Conservation (phyloP, 148 eudicot species). For the Rhododendron ferrugineum region DNA sequence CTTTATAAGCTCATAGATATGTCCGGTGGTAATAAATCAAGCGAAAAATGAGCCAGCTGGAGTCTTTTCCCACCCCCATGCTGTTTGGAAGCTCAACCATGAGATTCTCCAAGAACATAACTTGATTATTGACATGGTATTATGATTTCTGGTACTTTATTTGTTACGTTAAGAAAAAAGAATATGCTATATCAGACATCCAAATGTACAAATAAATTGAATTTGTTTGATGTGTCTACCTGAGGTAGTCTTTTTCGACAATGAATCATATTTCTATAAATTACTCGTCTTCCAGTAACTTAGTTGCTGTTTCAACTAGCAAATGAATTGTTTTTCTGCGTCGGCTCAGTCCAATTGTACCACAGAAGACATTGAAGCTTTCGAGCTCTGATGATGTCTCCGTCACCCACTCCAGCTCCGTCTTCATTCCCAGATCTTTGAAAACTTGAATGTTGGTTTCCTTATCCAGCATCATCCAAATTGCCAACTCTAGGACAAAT, state of each 20-base stretch:
- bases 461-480: conserved; percentile 80
- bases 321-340: conserved; percentile 49
- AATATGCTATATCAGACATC: background rate
- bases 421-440: conserved; percentile 46
- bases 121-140: background rate
- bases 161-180: background rate
- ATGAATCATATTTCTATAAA: background rate
- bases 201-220: conserved; percentile 8
- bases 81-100: background rate
- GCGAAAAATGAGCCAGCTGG: background rate
- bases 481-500: conserved; percentile 76
- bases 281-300: conserved; percentile 31
- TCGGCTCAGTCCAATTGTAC: conserved; percentile 71
- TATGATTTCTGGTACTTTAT: background rate
- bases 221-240: background rate
- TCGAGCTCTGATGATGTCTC: conserved; percentile 87
- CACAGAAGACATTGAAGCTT: conserved; percentile 76
- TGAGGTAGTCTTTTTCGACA: background rate
- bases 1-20: background rate
- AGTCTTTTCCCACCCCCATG: background rate
- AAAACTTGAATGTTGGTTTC: conserved; percentile 33
- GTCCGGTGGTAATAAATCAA: background rate
- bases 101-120: background rate
- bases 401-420: conserved; percentile 54
- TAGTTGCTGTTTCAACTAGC: conserved; percentile 54